phyloP scores from a whole-genome alignment of 2,329 filamentous ascomycete species.

The Akanthomyces muscarius region DNA sequence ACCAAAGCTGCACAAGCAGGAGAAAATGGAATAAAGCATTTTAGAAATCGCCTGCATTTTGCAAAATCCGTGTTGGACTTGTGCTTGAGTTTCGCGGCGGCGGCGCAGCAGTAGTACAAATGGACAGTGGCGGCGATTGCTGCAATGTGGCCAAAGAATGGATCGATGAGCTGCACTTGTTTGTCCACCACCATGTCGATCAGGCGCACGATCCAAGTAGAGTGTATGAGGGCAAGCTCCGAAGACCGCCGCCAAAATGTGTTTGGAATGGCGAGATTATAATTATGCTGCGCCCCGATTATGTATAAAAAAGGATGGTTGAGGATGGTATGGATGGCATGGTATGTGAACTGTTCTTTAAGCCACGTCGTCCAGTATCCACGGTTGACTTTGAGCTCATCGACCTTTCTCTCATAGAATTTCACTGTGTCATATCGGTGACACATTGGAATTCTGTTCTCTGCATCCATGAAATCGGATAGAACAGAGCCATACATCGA shows the following conservation, averaged over 20 bases:
- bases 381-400: conserved; percentile 41
- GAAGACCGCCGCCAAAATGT: conserved; percentile 51
- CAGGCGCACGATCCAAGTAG: conserved; percentile 51
- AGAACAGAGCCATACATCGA: conserved; percentile 48
- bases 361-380: conserved; percentile 51
- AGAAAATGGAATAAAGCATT: conserved; percentile 44
- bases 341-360: conserved; percentile 51
- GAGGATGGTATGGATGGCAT: conserved; percentile 46
- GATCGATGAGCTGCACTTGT: conserved; percentile 44
- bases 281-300: conserved; percentile 47
- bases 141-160: conserved; percentile 48
- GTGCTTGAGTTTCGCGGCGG: conserved; percentile 43
- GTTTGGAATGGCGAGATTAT: conserved; percentile 49
- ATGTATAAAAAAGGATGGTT: conserved; percentile 54
- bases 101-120: conserved; percentile 50
- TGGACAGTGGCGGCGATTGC: conserved; percentile 52
- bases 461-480: conserved; percentile 48
- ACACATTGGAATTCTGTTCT: conserved; percentile 45
- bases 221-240: conserved; percentile 47
- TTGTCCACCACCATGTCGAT: conserved; percentile 52
- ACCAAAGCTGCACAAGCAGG: conserved; percentile 44
- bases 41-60: conserved; percentile 47
- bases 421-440: conserved; percentile 51
- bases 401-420: conserved; percentile 46
- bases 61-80: conserved; percentile 50